Evolutionary conservation across 495 filamentous ascomycete genomes (phyloP), one percentile per base, ranked within the genome.

Genomic region (Hyaloscypha variabilis): DNA sequence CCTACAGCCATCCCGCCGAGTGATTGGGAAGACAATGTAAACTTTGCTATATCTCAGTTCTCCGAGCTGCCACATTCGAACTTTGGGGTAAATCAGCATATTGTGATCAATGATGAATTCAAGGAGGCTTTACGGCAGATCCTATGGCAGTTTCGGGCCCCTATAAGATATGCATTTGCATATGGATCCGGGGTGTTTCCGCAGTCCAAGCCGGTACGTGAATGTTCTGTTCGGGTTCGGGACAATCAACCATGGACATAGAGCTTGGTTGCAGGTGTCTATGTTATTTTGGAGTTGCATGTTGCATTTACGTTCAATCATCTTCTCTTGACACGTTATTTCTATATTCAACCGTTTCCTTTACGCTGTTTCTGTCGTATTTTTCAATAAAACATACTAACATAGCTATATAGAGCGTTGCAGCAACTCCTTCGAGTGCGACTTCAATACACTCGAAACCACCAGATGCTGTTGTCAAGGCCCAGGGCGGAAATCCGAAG

Each of bases 111-210:
- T 75, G 86, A 91, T 66, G 93, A 97, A 67, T 94, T 97, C 75
- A 97, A 97, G 72, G 91, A 97, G 72, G 90, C 87, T 19, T 76
- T 99, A 39, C 88, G 94, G 21, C 87, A 91, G 72, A 90, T 98
- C 31, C 83, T 97, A 5, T 97, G 93, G 92, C 86, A 94, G 64
- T 98, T 99, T 76, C 83, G 89, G 39, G 95, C 96, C 0, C 93
- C 94, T 0, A 96, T 99, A 65, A 85, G 91, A 55, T 98, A 98
- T 78, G 94, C 93, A 6, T 95, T 99, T 75, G 95, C 95, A 17
- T 99, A 99, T 73, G 95, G 95, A 26, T 97, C 94, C 1, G 95
- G 96, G 8, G 95, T 99, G 6, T 99, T 99, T 73, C 84, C 93
- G 1, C 95, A 99, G 71, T 86, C 84, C 5, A 83, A 78, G 54